phyloP scores from a whole-genome alignment of 78 protist genomes.

The Chrysochromulina parva region DNA sequence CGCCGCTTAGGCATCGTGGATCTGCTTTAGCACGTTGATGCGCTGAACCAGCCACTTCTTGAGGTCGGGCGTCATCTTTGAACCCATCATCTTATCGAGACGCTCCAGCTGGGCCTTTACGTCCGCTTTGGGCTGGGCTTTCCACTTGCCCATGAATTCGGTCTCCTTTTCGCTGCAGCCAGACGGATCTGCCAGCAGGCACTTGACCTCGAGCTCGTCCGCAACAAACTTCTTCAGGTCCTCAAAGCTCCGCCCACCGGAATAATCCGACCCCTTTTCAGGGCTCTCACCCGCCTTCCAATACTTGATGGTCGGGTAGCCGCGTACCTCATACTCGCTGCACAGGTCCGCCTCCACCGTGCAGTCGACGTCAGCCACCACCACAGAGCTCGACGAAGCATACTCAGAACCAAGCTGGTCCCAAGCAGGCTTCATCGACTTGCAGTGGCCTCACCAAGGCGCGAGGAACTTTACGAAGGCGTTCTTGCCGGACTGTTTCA shows the following conservation, averaged over 20 bases:
- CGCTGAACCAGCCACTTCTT: constrained; percentile 39
- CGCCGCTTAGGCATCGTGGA: too few species aligned
- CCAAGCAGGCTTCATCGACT: constrained; percentile 21
- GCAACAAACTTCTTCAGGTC: not conserved
- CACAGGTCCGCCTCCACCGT: not conserved
- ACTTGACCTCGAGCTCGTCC: constrained; percentile 41
- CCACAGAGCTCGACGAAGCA: not conserved
- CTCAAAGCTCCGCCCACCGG: not conserved
- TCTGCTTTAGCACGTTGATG: not conserved
- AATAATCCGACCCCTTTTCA: constrained; percentile 15
- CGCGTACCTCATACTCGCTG: constrained; percentile 30
- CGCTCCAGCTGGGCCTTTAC: constrained; percentile 10
- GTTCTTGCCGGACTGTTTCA: not conserved
- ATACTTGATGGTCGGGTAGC: constrained; percentile 61
- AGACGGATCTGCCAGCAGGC: not conserved
- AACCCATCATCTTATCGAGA: constrained; percentile 15
- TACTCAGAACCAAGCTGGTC: not conserved
- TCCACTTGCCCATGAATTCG: constrained; percentile 31
- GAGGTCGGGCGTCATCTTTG: constrained; percentile 24
- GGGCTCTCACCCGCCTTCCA: constrained; percentile 34
- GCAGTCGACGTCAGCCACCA: constrained; percentile 5
- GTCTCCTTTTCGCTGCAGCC: constrained; percentile 53
- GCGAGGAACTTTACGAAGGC: not conserved
- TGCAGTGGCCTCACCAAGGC: constrained; percentile 21
- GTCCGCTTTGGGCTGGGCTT: not conserved